These are phyloP conservation scores for Colletotrichum kahawae DNA, from an alignment of 2,329 filamentous ascomycete genomes.

Conservation along the genomic window DNA sequence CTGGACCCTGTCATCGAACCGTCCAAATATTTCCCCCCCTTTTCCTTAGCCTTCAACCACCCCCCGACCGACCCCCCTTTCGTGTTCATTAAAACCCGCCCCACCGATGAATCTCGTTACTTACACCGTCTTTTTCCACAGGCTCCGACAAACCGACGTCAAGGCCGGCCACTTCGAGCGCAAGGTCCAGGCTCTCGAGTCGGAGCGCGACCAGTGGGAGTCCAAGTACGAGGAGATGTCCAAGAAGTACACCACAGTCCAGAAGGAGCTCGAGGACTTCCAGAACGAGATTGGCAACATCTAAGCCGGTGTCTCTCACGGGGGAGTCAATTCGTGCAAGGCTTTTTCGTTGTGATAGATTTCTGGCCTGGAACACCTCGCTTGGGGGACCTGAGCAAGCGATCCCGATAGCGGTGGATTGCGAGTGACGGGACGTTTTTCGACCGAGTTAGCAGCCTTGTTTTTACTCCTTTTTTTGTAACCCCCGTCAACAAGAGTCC, in stretches of 20 bases:
- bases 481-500: conserved; percentile 17
- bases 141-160: conserved; percentile 98
- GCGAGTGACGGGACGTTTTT: conserved; percentile 10
- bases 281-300: conserved; percentile 93
- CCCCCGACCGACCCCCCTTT: not conserved
- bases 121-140: conserved; percentile 42
- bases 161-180: conserved; percentile 99
- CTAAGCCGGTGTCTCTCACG: conserved; percentile 50
- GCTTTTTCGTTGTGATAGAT: conserved; percentile 11
- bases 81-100: conserved; percentile 15
- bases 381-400: conserved; percentile 12
- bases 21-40: conserved; percentile 5
- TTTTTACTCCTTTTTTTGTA: conserved; percentile 17
- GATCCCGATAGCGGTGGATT: conserved; percentile 15
- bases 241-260: conserved; percentile 81
- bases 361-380: conserved; percentile 14
- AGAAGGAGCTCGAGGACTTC: conserved; percentile 93
- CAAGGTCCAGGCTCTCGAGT: conserved; percentile 96
- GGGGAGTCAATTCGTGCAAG: conserved; percentile 17
- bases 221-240: conserved; percentile 97
- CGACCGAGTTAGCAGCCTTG: conserved; percentile 19
- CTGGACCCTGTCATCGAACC: not conserved
- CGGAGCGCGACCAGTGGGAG: conserved; percentile 93
- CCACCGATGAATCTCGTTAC: conserved; percentile 15
- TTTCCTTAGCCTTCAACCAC: not conserved